Percentiles rank a stretch among this genome's conserved stretches.
phyloP scores from a whole-genome alignment of 257 asterid species.

The Anisodus acutangulus region DNA sequence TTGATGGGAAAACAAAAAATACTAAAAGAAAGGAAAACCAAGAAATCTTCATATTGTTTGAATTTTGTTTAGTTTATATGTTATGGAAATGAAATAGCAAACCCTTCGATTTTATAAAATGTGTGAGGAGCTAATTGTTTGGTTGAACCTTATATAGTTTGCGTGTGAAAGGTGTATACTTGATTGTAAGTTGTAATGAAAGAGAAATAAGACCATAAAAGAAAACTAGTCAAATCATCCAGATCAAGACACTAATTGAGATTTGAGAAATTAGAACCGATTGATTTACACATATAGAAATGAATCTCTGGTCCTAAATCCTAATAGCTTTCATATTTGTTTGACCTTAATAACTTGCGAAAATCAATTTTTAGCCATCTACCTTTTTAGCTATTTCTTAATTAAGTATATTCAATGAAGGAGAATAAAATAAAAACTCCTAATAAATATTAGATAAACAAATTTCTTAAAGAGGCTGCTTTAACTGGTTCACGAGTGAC shows the following conservation, averaged over 20 bases:
- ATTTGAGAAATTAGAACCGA: not conserved
- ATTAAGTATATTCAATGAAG: not conserved
- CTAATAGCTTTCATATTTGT: conserved; percentile 11
- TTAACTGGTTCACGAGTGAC: not conserved
- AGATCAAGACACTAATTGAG: not conserved
- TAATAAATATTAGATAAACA: not conserved
- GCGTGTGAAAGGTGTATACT: not conserved
- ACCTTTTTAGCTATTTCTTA: not conserved
- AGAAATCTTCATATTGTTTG: conserved; percentile 5
- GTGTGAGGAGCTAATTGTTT: not conserved
- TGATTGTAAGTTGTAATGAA: not conserved
- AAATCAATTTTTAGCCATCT: not conserved
- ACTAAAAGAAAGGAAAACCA: not conserved
- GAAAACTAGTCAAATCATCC: not conserved
- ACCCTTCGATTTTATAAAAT: conserved; percentile 2
- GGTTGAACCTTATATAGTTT: not conserved
- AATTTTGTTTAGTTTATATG: not conserved
- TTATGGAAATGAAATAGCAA: conserved; percentile 5
- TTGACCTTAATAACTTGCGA: not conserved
- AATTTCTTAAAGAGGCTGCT: not conserved
- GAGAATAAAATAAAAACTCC: not conserved
- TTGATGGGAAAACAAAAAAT: not conserved
- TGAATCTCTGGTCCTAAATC: not conserved
- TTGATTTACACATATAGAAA: not conserved
- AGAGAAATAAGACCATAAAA: not conserved